phyloP scores from a whole-genome alignment of 2,329 filamentous ascomycete species.

The Leptographium radiaticola region DNA sequence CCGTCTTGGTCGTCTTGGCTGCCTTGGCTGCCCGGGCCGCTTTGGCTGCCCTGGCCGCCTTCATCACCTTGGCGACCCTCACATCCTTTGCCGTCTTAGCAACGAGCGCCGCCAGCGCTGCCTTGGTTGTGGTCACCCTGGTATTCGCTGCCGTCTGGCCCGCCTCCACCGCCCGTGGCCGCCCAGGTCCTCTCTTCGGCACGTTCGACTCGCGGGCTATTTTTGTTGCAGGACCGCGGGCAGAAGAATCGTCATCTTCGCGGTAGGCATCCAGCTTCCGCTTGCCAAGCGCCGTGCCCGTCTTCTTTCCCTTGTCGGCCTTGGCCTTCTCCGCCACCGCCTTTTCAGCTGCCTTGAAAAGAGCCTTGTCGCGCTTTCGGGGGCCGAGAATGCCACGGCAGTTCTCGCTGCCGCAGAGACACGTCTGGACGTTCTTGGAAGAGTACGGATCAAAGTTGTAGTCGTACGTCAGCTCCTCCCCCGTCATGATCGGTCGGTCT shows the following conservation, averaged over 20 bases:
- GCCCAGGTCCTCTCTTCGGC: not conserved
- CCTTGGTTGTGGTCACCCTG: constrained; percentile 1
- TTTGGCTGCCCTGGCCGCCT: constrained; percentile 14
- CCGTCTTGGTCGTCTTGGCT: not conserved
- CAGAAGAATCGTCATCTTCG: not conserved
- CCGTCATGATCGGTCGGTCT: constrained; percentile 78
- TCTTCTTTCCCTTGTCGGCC: not conserved
- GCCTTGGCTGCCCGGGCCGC: constrained; percentile 16
- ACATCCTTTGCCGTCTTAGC: constrained; percentile 33
- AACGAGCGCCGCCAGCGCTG: not conserved
- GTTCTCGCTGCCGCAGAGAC: constrained; percentile 49
- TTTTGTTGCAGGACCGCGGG: constrained; percentile 2
- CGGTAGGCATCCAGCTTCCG: constrained; percentile 3
- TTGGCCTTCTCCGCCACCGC: constrained; percentile 5
- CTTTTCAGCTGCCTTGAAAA: constrained; percentile 3
- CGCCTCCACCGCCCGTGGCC: not conserved
- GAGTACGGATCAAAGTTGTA: constrained; percentile 62
- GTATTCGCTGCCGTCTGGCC: not conserved
- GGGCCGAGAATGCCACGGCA: constrained; percentile 53
- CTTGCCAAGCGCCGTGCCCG: constrained; percentile 2
- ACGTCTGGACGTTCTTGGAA: constrained; percentile 54
- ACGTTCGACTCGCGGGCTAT: not conserved
- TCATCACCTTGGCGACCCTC: constrained; percentile 18
- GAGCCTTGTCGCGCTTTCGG: constrained; percentile 34
- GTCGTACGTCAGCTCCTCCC: constrained; percentile 94